Base-by-base conservation (phyloP, 2,329 filamentous ascomycete species). In the Fusarium verticillioides region DNA sequence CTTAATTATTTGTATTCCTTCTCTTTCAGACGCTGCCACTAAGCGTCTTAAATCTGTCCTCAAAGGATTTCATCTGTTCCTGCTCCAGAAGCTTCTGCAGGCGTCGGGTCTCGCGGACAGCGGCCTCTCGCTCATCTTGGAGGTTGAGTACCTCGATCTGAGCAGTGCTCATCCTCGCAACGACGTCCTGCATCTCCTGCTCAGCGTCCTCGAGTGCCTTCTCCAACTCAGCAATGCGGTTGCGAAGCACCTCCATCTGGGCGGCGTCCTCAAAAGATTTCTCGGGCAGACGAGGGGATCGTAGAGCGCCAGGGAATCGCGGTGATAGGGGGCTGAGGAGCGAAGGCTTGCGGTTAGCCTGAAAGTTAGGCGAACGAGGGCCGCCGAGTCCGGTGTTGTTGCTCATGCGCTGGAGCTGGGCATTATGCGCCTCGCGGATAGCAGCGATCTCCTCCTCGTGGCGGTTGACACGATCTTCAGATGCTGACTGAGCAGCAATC, bases 371-470 rank as follows among this genome's bases (percentile, higher is more conserved):
- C 75, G 78, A 80, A 52, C 77, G 78, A 52, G 80, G 66, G 30
- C 78, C 80, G 66, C 79, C 79, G 18, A 81, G 28, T 64, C 80
- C 72, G 47, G 70, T 66, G 54, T 77, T 78, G 80, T 88, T 84
- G 80, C 91, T 91, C 78, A 94, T 89, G 19, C 96, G 92, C 74
- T 91, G 91, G 37, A 98, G 88, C 78, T 96, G 93, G 23, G 87
- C 86, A 79, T 89, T 94, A 78, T 96, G 91, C 66, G 90, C 93
- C 63, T 97, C 94, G 74, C 92, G 92, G 61, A 98, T 84, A 28
- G 88, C 85, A 23, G 89, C 85, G 42, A 97, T 88, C 82, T 98
- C 95, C 42, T 96, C 94, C 81, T 98, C 96, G 79, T 98, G 95
- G 54, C 91, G 91, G 47, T 89, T 85, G 64, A 98, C 90, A 43